These are phyloP conservation scores for Colletotrichum tofieldiae DNA, from an alignment of 2,329 filamentous ascomycete genomes.

Conservation along the genomic window DNA sequence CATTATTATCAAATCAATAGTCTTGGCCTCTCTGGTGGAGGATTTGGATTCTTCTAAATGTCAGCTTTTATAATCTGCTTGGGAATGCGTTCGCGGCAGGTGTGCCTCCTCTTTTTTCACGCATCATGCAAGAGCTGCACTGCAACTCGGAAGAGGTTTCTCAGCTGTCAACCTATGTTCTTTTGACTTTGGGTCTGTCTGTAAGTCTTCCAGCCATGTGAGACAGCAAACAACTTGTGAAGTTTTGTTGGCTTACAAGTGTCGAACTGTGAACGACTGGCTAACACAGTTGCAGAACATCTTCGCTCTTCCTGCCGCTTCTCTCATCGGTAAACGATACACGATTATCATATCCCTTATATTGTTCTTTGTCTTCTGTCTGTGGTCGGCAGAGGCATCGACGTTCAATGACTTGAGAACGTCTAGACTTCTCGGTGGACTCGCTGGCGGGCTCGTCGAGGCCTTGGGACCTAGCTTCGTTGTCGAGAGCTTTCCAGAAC, in stretches of 20 bases:
- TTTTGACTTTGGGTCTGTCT: slow-evolving; percentile 42
- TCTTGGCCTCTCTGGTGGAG: slow-evolving; percentile 44
- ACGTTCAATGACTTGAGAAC: slow-evolving; percentile 38
- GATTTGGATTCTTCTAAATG: slow-evolving; percentile 43
- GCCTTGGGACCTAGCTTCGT: slow-evolving; percentile 45
- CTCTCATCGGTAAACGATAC: slow-evolving; percentile 46
- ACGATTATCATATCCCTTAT: slow-evolving; percentile 45
- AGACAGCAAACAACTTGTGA: background rate
- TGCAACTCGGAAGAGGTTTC: slow-evolving; percentile 40
- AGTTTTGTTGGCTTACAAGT: too few relatives aligned
- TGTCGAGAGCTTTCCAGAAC: slow-evolving; percentile 42
- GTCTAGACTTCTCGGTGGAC: slow-evolving; percentile 38
- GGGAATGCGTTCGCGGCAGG: slow-evolving; percentile 44
- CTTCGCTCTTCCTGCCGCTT: slow-evolving; percentile 36
- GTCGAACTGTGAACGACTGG: background rate
- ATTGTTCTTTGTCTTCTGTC: slow-evolving; percentile 41
- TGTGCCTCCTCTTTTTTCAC: slow-evolving; percentile 41
- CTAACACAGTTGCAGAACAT: slow-evolving; percentile 35
- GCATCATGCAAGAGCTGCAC: slow-evolving; percentile 42
- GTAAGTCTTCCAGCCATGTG: slow-evolving; percentile 22
- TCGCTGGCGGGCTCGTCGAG: slow-evolving; percentile 43
- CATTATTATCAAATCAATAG: slow-evolving; percentile 4
- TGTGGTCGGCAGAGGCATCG: slow-evolving; percentile 42
- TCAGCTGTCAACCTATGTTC: slow-evolving; percentile 41
- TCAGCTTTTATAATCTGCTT: slow-evolving; percentile 45